Conservation (phyloP, 2,329 filamentous ascomycete genomes). For the Rachicladosporium sp. region DNA sequence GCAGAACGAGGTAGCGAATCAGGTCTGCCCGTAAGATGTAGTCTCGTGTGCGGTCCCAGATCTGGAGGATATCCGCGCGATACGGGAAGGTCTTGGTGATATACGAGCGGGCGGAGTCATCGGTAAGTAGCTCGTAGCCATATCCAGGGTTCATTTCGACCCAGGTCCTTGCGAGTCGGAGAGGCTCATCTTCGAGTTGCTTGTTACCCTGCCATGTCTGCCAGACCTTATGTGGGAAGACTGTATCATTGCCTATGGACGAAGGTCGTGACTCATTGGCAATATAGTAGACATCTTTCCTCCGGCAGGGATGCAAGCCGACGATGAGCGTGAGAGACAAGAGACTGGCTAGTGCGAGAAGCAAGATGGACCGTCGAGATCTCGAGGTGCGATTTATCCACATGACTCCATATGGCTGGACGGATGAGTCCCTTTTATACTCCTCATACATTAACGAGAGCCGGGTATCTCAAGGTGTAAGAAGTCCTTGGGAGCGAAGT, state of each 20-base stretch:
- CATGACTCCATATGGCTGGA: too few species aligned
- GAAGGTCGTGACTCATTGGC: background rate
- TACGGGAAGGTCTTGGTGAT: slow-evolving; percentile 6
- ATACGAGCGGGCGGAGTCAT: slow-evolving; percentile 6
- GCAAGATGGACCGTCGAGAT: too few species aligned
- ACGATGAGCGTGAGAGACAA: too few species aligned
- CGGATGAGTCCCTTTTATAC: too few species aligned
- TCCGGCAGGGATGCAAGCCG: too few species aligned
- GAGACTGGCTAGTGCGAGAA: too few species aligned
- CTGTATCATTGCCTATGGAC: background rate
- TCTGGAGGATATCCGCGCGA: slow-evolving; percentile 6
- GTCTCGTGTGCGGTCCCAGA: slow-evolving; percentile 5
- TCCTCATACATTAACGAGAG: too few species aligned
- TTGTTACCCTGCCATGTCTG: slow-evolving; percentile 6
- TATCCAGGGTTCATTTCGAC: slow-evolving; percentile 6
- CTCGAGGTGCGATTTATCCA: too few species aligned
- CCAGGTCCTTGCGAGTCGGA: slow-evolving; percentile 6
- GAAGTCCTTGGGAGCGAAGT: too few species aligned
- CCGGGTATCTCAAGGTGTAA: too few species aligned
- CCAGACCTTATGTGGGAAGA: slow-evolving; percentile 8
- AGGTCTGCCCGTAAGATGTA: slow-evolving; percentile 9
- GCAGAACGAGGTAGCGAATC: slow-evolving; percentile 10
- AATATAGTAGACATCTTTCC: too few species aligned
- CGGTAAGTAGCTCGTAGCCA: slow-evolving; percentile 8
- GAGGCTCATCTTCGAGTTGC: slow-evolving; percentile 4